These are phyloP conservation scores for Komagataella kurtzmanii DNA, from an alignment of 805 yeast genomes.

Conservation along the genomic window DNA sequence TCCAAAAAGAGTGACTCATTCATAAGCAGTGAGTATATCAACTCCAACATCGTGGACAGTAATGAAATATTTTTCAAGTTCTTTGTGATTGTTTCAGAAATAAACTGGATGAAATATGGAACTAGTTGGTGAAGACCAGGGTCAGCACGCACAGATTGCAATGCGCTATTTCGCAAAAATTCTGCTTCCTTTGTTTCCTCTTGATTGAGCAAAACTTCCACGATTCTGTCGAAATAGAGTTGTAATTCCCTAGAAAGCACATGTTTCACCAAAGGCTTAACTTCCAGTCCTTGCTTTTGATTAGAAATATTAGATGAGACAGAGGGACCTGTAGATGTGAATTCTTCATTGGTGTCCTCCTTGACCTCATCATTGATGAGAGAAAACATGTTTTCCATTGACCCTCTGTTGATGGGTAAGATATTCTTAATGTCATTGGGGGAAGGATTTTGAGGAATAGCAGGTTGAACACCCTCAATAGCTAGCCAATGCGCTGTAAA, in stretches of 20 bases:
- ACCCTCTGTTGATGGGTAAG: slow-evolving; percentile 74
- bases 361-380: slow-evolving; percentile 32
- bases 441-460: slow-evolving; percentile 92
- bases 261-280: slow-evolving; percentile 89
- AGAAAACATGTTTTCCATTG: slow-evolving; percentile 49
- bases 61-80: slow-evolving; percentile 62
- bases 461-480: slow-evolving; percentile 96
- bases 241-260: slow-evolving; percentile 90
- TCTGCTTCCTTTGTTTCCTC: slow-evolving; percentile 30
- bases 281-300: slow-evolving; percentile 34
- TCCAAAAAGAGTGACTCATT: slow-evolving; percentile 82
- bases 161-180: slow-evolving; percentile 61
- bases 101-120: slow-evolving; percentile 92
- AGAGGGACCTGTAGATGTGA: slow-evolving; percentile 12
- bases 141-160: slow-evolving; percentile 74
- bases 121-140: slow-evolving; percentile 95
- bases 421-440: slow-evolving; percentile 63
- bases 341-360: slow-evolving; percentile 5
- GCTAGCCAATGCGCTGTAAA: slow-evolving; percentile 97
- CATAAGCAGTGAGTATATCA: slow-evolving; percentile 69
- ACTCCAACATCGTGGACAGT: slow-evolving; percentile 77
- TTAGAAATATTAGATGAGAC: slow-evolving; percentile 3
- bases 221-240: slow-evolving; percentile 82
- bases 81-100: slow-evolving; percentile 88
- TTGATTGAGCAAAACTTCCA: slow-evolving; percentile 56